These are phyloP conservation scores for Lignosus rhinocerotis DNA, from an alignment of 1,284 basidiomycete species.

Conservation along the genomic window DNA sequence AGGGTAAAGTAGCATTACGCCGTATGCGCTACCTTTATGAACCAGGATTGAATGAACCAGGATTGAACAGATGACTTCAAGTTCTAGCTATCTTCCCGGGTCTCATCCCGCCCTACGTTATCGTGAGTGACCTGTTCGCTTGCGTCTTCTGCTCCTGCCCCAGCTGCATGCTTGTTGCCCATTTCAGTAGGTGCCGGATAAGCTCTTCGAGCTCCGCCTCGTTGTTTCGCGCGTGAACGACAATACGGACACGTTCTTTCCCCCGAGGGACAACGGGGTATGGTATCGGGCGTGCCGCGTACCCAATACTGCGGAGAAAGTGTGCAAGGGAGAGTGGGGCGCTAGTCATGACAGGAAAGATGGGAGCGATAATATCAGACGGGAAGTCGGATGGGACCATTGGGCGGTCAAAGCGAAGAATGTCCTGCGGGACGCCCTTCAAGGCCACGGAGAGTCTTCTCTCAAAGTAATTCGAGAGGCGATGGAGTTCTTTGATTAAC, in stretches of 20 bases:
- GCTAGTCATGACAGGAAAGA: constrained; percentile 79
- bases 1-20: too few relatives aligned
- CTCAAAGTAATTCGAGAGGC: constrained; percentile 8
- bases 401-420: constrained; percentile 2
- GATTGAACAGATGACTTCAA: too few relatives aligned
- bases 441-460: constrained; percentile 3
- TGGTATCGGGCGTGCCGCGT: constrained; percentile 74
- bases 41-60: too few relatives aligned
- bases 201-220: constrained; percentile 51
- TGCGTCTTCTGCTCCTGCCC: too few relatives aligned
- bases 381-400: constrained; percentile 7
- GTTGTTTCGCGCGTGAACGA: constrained; percentile 75
- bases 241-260: constrained; percentile 74
- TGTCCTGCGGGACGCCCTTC: not conserved
- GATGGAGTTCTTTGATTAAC: constrained; percentile 3
- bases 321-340: constrained; percentile 66
- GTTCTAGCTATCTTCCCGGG: too few relatives aligned
- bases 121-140: too few relatives aligned
- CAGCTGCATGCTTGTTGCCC: not conserved
- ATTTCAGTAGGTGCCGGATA: constrained; percentile 33
- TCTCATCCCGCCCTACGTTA: too few relatives aligned
- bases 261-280: constrained; percentile 82
- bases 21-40: too few relatives aligned
- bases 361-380: constrained; percentile 45
- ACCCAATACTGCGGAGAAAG: constrained; percentile 54